A percentile compares a stretch with the other conserved stretches of the same genome.
Conservation (phyloP, 495 filamentous ascomycete species). For the Sporormia fimetaria region DNA sequence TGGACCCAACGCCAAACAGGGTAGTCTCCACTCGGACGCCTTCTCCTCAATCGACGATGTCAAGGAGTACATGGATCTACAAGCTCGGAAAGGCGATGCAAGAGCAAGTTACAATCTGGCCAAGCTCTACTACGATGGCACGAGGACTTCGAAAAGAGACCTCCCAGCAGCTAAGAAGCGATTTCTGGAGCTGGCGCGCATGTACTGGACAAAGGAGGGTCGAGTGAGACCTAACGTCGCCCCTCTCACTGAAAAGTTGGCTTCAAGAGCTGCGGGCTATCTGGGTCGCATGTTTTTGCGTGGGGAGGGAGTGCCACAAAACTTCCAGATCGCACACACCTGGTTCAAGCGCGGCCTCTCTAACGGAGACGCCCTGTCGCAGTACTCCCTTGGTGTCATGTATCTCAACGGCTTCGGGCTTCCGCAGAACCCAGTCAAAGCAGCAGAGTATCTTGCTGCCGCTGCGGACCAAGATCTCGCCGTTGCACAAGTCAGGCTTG, state of each 20-base stretch:
- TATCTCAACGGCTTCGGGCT: slow-evolving; percentile 77
- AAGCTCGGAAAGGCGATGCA: slow-evolving; percentile 87
- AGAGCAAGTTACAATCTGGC: slow-evolving; percentile 85
- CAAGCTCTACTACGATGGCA: slow-evolving; percentile 82
- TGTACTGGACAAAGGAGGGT: slow-evolving; percentile 79
- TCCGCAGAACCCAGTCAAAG: slow-evolving; percentile 57
- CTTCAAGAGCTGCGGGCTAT: slow-evolving; percentile 81
- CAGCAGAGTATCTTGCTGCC: slow-evolving; percentile 68
- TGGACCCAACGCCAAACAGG: slow-evolving; percentile 68
- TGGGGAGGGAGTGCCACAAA: slow-evolving; percentile 79
- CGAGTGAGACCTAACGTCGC: slow-evolving; percentile 42
- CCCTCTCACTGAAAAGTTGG: slow-evolving; percentile 61
- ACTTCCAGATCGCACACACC: slow-evolving; percentile 56
- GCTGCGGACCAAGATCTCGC: slow-evolving; percentile 78
- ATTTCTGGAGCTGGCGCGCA: slow-evolving; percentile 68
- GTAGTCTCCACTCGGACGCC: slow-evolving; percentile 55
- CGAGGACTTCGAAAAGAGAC: slow-evolving; percentile 60
- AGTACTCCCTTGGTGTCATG: slow-evolving; percentile 78
- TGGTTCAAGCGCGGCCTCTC: slow-evolving; percentile 81
- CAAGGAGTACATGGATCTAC: slow-evolving; percentile 84
- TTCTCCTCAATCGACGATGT: slow-evolving; percentile 85
- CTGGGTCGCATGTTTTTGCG: slow-evolving; percentile 88
- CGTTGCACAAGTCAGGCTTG: slow-evolving; percentile 71
- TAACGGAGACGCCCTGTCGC: slow-evolving; percentile 73
- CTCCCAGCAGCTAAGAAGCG: slow-evolving; percentile 65